Evolutionary conservation across 345 rosid genomes (phyloP).

Genomic region (Brassica napus): DNA sequence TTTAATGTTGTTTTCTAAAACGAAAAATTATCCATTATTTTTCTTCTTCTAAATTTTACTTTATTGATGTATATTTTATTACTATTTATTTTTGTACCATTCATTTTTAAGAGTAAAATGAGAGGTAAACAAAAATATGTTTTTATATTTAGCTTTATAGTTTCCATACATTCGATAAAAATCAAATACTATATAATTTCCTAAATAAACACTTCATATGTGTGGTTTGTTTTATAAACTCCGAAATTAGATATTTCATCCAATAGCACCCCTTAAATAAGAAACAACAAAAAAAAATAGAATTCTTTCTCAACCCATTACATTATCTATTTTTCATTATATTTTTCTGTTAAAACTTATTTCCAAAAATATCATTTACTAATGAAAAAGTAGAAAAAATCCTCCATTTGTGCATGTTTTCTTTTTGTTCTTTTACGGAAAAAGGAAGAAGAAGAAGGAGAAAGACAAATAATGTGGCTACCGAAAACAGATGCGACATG

Average conservation of each 20-base stretch:
- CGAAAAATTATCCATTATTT: too few species aligned
- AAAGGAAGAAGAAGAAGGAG: neutral
- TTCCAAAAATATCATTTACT: neutral
- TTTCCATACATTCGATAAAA: neutral
- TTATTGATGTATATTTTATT: too few species aligned
- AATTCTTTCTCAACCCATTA: neutral
- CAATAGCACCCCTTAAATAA: neutral
- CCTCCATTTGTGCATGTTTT: neutral
- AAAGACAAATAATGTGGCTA: neutral
- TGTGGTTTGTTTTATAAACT: neutral
- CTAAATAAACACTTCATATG: too few species aligned
- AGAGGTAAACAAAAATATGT: neutral
- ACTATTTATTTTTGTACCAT: neutral
- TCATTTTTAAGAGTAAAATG: neutral
- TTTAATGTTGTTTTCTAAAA: too few species aligned
- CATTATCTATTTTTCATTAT: neutral
- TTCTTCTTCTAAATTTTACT: too few species aligned
- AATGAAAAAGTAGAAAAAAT: neutral
- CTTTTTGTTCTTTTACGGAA: neutral
- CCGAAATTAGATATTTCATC: neutral
- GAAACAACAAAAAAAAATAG: neutral
- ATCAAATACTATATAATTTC: neutral
- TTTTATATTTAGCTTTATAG: neutral
- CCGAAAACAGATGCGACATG: neutral
- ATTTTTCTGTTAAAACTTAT: too few species aligned